Percentiles rank a stretch among this genome's conserved stretches.
These are phyloP conservation scores for Trichoderma aggressivum DNA, from an alignment of 2,329 filamentous ascomycete genomes.

Conservation along the genomic window DNA sequence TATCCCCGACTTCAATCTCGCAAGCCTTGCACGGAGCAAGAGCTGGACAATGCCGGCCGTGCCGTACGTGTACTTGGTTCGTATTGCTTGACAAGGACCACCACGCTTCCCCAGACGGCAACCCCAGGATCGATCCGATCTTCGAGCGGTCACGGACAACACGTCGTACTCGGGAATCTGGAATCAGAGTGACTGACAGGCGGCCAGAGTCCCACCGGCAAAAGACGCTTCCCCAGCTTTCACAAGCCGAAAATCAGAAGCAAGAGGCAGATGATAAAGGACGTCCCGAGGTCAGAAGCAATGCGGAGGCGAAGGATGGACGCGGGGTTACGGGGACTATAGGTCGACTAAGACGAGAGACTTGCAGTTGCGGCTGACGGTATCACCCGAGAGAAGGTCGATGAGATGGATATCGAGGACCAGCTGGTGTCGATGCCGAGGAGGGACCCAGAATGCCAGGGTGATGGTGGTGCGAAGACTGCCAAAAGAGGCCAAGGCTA, in stretches of 20 bases:
- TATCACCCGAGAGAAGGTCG: background rate
- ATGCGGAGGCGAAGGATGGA: background rate
- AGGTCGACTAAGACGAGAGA: background rate
- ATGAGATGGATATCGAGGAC: background rate
- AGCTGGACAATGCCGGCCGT: background rate
- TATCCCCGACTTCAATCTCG: background rate
- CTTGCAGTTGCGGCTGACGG: slow-evolving; percentile 6
- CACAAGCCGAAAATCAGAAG: slow-evolving; percentile 18
- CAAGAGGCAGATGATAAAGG: slow-evolving; percentile 15
- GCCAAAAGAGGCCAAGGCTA: background rate
- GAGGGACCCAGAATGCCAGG: background rate
- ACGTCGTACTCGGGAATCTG: slow-evolving; percentile 12
- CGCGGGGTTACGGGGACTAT: slow-evolving; percentile 9
- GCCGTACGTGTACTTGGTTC: background rate
- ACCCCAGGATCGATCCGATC: background rate
- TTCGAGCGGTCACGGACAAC: slow-evolving; percentile 5
- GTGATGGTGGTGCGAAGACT: background rate
- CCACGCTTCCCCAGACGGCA: slow-evolving; percentile 4
- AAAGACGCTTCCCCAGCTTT: slow-evolving; percentile 19
- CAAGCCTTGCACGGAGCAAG: background rate
- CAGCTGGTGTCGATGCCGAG: slow-evolving; percentile 1
- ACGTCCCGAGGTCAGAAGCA: slow-evolving; percentile 17
- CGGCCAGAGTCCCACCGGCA: background rate
- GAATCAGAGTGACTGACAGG: background rate
- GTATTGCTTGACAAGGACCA: background rate